These are phyloP conservation scores for Paracamarosporium sp. DNA, from an alignment of 2,329 filamentous ascomycete genomes.

Conservation along the genomic window DNA sequence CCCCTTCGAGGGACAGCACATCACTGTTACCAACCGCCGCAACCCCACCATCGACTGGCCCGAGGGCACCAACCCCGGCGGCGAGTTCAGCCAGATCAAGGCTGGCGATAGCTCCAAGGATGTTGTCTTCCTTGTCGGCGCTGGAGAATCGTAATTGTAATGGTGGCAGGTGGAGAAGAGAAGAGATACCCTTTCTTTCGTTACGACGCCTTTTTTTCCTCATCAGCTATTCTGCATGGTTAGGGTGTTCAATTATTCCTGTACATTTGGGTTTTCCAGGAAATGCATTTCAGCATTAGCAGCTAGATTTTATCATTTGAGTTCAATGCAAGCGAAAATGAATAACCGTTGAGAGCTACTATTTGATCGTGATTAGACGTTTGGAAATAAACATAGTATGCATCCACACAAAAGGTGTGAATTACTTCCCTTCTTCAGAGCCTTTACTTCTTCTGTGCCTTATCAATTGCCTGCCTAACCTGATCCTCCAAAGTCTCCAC, in stretches of 20 bases:
- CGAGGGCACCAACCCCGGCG: constrained; percentile 30
- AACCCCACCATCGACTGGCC: constrained; percentile 32
- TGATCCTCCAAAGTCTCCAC: constrained; percentile 61
- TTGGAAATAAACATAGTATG: no score
- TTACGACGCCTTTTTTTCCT: neutral
- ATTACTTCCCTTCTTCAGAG: no score
- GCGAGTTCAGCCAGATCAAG: constrained; percentile 18
- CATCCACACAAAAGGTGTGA: no score
- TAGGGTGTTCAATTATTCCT: neutral
- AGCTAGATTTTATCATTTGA: no score
- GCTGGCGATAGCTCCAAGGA: constrained; percentile 24
- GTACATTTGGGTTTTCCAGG: neutral
- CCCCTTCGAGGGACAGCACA: constrained; percentile 30
- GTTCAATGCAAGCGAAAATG: no score
- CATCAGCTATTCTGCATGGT: neutral
- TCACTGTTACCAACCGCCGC: constrained; percentile 29
- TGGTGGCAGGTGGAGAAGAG: neutral
- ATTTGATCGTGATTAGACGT: no score
- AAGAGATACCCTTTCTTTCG: neutral
- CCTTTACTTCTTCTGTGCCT: no score
- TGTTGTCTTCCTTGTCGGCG: constrained; percentile 26
- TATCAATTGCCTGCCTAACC: constrained; percentile 41
- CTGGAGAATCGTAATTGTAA: neutral
- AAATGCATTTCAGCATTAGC: neutral
- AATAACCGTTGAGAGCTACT: no score